Evolutionary conservation across 2,329 filamentous ascomycete genomes (phyloP), one percentile per base, ranked within the genome.

Genomic region (Pezicula carpinea): DNA sequence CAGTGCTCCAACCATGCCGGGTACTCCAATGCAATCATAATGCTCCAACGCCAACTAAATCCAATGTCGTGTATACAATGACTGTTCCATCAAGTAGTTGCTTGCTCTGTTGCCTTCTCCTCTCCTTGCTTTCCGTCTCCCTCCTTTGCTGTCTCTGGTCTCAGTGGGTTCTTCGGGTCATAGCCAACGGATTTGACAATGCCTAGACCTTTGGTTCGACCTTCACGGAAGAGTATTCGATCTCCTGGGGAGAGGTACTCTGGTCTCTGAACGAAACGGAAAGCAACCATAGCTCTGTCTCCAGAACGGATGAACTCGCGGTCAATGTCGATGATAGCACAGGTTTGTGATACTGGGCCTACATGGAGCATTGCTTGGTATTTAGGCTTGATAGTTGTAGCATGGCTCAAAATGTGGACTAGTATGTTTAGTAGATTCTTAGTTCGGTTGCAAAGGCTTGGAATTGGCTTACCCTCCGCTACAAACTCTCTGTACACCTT

Each of bases 321-420:
- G 64, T 99, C 93, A 55, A 99, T 93, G 62, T 96, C 93, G 60
- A 99, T 95, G 63, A 99, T 96, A 10, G 90, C 84, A 63, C 93
- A 99, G 0, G 93, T 99, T 69, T 99, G 93, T 34, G 87, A 89
- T 36, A 99, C 87, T 0, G 93, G 88, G 0, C 93, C 93, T 4
- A 99, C 91, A 59, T 99, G 93, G 18, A 99, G 77, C 91, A 97
- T 99, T 1, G 93, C 93, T 71, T 99, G 93, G 57, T 99, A 99
- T 60, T 90, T 92, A 0, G 84, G 89, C 67, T 95, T 93, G 67
- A 99, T 99, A 36, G 93, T 99, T 0, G 93, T 99, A 0, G 92
- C 90, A 61, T 99, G 93, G 4, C 88, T 95, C 6, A 99, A 76
- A 56, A 99, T 97, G 18, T 99, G 76, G 1, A 99, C 93, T 83